Conservation (phyloP, 257 asterid genomes). For the Scutellaria barbata region DNA sequence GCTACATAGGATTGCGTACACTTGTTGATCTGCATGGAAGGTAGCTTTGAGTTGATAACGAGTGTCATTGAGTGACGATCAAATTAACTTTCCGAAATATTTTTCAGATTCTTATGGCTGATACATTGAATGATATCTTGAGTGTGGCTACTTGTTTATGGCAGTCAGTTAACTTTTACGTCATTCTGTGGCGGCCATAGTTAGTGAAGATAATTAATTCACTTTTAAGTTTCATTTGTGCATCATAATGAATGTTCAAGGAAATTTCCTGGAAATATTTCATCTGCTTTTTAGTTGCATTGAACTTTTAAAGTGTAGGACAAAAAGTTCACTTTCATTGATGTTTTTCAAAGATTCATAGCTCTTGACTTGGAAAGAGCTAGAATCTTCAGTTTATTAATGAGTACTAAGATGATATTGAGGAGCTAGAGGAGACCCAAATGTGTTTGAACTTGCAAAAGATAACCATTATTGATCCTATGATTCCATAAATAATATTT, state of each 20-base stretch:
- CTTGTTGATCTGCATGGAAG: conserved; percentile 31
- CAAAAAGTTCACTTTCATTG: neutral
- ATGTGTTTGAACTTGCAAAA: neutral
- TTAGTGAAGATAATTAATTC: conserved; percentile 1
- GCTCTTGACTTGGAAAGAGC: neutral
- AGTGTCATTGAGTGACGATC: neutral
- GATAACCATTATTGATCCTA: neutral
- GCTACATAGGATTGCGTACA: conserved; percentile 8
- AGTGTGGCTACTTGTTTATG: neutral
- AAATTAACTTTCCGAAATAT: neutral
- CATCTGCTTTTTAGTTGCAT: neutral
- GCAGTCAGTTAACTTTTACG: conserved; percentile 17
- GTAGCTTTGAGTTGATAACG: conserved; percentile 4
- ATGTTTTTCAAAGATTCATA: neutral
- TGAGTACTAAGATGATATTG: neutral
- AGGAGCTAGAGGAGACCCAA: neutral
- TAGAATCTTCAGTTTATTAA: neutral
- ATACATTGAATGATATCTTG: conserved; percentile 10
- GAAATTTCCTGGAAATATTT: neutral
- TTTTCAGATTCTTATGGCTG: neutral
- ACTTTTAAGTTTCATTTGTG: neutral
- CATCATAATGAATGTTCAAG: neutral
- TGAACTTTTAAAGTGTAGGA: neutral
- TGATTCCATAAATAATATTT: neutral
- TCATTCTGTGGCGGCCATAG: neutral